These are phyloP conservation scores for Scortechinia acanthostroma DNA, from an alignment of 2,329 filamentous ascomycete genomes.

Conservation along the genomic window DNA sequence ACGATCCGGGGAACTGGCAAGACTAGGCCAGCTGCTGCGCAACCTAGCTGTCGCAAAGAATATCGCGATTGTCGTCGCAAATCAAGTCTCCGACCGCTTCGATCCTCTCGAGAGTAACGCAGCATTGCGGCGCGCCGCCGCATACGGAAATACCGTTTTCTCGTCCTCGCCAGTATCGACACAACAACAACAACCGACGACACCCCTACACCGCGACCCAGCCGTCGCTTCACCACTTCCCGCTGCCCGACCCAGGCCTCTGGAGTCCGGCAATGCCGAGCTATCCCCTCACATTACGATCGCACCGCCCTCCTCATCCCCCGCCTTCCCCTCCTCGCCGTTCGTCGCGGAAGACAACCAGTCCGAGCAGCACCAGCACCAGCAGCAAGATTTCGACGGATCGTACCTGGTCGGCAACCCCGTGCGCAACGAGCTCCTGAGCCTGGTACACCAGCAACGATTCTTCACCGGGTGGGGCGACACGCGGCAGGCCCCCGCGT, in stretches of 20 bases:
- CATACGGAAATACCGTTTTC: constrained; percentile 5
- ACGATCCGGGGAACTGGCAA: constrained; percentile 70
- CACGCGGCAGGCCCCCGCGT: constrained; percentile 34
- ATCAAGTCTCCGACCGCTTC: constrained; percentile 91
- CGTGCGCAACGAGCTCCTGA: constrained; percentile 43
- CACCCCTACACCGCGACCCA: not conserved
- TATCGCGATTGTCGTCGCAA: constrained; percentile 82
- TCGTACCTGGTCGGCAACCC: constrained; percentile 17
- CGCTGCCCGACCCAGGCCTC: not conserved
- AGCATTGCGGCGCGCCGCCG: constrained; percentile 4
- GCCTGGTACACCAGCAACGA: constrained; percentile 80
- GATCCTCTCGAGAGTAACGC: not conserved
- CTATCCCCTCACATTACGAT: not conserved
- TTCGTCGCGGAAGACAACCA: constrained; percentile 35
- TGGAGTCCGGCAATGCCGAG: not conserved
- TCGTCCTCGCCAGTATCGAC: too few species aligned
- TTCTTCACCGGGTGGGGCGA: constrained; percentile 97
- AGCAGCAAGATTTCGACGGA: too few species aligned
- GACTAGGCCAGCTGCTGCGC: constrained; percentile 69
- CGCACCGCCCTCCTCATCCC: not conserved
- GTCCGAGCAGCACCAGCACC: constrained; percentile 28
- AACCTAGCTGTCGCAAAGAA: constrained; percentile 68
- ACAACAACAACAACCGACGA: constrained; percentile 4
- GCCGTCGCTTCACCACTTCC: not conserved
- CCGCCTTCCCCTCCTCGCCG: not conserved